These are phyloP conservation scores for Vigna mungo DNA, from an alignment of 306 rosid genomes.

Conservation along the genomic window DNA sequence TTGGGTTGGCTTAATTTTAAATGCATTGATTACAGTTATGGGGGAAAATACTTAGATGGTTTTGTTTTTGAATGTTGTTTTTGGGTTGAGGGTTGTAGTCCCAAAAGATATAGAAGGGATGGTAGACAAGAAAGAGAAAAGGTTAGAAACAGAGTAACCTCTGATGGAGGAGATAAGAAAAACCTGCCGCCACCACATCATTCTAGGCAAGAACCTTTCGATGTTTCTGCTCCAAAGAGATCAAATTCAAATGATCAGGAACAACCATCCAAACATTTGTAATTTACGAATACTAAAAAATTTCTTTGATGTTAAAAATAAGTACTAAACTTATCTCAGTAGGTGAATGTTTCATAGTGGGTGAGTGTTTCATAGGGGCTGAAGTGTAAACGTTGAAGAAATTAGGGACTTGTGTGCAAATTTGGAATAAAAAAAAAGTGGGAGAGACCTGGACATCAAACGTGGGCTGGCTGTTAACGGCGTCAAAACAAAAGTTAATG, in stretches of 20 bases:
- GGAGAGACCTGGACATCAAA: no score
- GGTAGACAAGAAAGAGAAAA: conserved; percentile 57
- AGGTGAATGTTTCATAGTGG: no score
- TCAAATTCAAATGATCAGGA: conserved; percentile 40
- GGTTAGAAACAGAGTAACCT: conserved; percentile 53
- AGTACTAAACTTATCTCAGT: no score
- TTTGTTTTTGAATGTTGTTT: conserved; percentile 17
- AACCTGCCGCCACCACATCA: conserved; percentile 40
- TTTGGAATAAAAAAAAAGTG: no score
- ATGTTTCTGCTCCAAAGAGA: conserved; percentile 49
- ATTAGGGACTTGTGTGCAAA: no score
- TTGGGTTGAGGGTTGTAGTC: conserved; percentile 51
- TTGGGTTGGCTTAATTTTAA: conserved; percentile 1
- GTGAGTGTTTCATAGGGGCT: no score
- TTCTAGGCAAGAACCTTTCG: conserved; percentile 56
- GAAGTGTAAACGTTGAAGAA: no score
- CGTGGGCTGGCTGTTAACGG: no score
- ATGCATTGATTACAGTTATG: conserved; percentile 1
- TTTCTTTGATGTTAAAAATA: no score
- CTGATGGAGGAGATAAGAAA: conserved; percentile 52
- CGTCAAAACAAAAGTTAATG: no score
- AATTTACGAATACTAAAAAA: no score
- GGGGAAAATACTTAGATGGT: not conserved
- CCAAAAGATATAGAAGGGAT: conserved; percentile 83
- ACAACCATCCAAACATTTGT: conserved; percentile 48